These are phyloP conservation scores for Cordyceps cicadae DNA, from an alignment of 2,329 filamentous ascomycete genomes.

Conservation along the genomic window DNA sequence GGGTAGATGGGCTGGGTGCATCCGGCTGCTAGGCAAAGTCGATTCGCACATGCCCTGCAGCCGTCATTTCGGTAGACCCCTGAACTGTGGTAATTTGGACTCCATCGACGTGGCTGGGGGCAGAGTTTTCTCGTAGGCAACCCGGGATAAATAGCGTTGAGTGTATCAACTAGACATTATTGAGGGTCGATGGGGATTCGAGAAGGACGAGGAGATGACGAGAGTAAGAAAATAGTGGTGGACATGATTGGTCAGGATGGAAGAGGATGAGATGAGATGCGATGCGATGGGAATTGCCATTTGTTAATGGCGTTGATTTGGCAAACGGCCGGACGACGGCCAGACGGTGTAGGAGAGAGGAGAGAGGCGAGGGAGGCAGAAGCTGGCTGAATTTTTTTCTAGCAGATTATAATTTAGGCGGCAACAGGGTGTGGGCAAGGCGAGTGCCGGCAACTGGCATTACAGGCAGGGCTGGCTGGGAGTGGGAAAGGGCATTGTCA, in stretches of 20 bases:
- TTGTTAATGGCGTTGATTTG: background rate
- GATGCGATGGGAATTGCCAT: background rate
- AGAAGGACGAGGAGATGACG: background rate
- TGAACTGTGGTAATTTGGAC: slow-evolving; percentile 7
- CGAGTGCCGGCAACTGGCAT: slow-evolving; percentile 3
- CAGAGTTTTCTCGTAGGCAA: slow-evolving; percentile 6
- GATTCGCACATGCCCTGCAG: slow-evolving; percentile 1
- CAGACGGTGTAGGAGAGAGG: background rate
- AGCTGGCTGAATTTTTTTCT: background rate
- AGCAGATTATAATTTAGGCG: background rate
- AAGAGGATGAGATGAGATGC: background rate
- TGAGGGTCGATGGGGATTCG: background rate
- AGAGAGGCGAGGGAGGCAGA: background rate
- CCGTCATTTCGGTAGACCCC: slow-evolving; percentile 11
- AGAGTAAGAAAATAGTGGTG: slow-evolving; percentile 1
- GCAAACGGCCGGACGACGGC: background rate
- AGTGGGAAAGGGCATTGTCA: background rate
- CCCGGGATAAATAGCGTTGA: background rate
- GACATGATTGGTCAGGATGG: background rate
- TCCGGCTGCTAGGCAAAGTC: slow-evolving; percentile 8
- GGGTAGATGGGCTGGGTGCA: background rate
- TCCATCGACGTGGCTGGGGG: slow-evolving; percentile 10
- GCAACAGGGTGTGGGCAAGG: background rate
- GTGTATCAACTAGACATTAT: background rate
- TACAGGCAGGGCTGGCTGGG: background rate